A percentile compares a stretch with the other conserved stretches of the same genome.
Conservation (phyloP, 129 eudicot genomes). For the Helichrysum umbraculigerum region DNA sequence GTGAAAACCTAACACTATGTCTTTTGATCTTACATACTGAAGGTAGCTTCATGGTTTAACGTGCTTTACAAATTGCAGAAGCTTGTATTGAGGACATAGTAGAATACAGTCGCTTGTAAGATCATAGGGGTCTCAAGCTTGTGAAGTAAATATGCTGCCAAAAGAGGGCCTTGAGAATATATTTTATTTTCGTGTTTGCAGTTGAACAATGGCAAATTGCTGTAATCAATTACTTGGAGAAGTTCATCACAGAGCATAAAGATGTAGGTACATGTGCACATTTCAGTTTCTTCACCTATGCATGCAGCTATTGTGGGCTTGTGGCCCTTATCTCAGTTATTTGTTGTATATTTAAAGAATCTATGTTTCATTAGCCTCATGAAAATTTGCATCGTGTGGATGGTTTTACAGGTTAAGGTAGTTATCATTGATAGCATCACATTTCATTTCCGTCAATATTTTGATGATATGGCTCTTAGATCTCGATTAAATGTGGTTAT, state of each 20-base stretch:
- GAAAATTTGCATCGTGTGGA: not conserved
- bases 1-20: too few relatives aligned
- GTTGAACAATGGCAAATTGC: conserved; percentile 87
- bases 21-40: too few relatives aligned
- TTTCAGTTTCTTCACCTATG: not conserved
- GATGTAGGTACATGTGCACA: conserved; percentile 60
- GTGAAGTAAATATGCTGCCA: conserved; percentile 47
- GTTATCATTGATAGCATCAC: conserved; percentile 84
- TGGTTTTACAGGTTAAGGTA: conserved; percentile 67
- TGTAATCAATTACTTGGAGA: conserved; percentile 63
- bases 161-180: conserved; percentile 73
- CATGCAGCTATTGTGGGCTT: conserved; percentile 4
- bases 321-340: not conserved
- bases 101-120: too few relatives aligned
- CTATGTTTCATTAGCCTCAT: not conserved
- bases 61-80: too few relatives aligned
- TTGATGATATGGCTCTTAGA: conserved; percentile 91
- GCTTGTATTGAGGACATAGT: too few relatives aligned
- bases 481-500: too few relatives aligned
- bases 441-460: conserved; percentile 95
- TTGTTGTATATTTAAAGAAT: not conserved
- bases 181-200: conserved; percentile 82
- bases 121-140: conserved; percentile 37
- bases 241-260: conserved; percentile 74
- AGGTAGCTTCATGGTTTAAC: too few relatives aligned